Evolutionary conservation across 2,329 filamentous ascomycete species (phyloP).

Genomic region (Xylariales sp.): DNA sequence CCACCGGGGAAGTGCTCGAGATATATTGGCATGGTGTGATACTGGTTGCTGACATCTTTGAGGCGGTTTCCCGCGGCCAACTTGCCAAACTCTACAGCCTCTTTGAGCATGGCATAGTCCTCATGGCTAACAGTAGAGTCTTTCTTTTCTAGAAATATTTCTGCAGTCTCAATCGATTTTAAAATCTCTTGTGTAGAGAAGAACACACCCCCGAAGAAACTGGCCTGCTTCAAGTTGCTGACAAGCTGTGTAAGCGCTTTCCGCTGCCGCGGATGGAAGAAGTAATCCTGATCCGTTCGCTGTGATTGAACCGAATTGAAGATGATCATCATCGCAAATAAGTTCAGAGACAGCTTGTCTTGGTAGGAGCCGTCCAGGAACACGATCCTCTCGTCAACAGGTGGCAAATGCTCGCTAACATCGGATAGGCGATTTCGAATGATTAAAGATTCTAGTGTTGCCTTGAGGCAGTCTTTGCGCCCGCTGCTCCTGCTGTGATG

Average conservation of each 20-base stretch:
- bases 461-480: conserved; percentile 58
- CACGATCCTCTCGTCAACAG: conserved; percentile 66
- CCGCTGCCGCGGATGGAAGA: conserved; percentile 75
- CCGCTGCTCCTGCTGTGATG: conserved; percentile 49
- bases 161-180: conserved; percentile 61
- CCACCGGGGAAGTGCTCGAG: conserved; percentile 62
- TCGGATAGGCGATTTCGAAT: conserved; percentile 75
- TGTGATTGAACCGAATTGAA: conserved; percentile 89
- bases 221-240: conserved; percentile 74
- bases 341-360: conserved; percentile 76
- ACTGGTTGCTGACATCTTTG: conserved; percentile 62
- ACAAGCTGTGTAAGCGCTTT: conserved; percentile 66
- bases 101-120: conserved; percentile 56
- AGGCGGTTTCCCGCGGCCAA: conserved; percentile 54
- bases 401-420: conserved; percentile 65
- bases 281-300: conserved; percentile 76
- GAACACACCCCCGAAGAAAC: conserved; percentile 80
- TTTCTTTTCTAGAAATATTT: conserved; percentile 61
- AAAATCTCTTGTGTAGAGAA: conserved; percentile 61
- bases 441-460: conserved; percentile 73
- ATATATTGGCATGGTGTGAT: conserved; percentile 75
- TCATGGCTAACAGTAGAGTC: conserved; percentile 52
- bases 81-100: conserved; percentile 64
- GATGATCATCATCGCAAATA: conserved; percentile 80
- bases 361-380: conserved; percentile 78